Evolutionary conservation across 1,284 basidiomycete genomes (phyloP), one percentile per base, ranked within the genome.

Genomic region (Microbotryum intermedium): DNA sequence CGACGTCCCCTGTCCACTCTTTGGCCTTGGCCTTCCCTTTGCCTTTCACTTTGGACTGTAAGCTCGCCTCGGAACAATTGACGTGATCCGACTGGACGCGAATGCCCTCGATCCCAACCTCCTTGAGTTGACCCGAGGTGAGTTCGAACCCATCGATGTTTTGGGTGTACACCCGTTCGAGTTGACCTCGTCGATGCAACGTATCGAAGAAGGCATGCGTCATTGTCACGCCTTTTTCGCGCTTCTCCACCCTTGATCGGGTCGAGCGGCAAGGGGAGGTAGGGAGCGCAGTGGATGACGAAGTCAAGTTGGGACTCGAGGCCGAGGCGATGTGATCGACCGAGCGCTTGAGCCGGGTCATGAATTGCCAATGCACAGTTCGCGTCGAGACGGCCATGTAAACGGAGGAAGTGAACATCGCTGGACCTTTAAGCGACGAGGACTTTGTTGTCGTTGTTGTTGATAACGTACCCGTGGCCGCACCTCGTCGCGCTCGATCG

Each of bases 241-340:
- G 87, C 0, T 83, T 74, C 95, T 91, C 61, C 81, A 81, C 73
- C 94, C 92, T 5, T 90, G 34, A 4, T 39, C 34, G 34, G 18
- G 34, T 53, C 58, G 48, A 55, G 55, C 16, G 57, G 9, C 43
- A 23, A 39, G 44, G 42, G 6, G 30, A 11, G 18, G 55, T 11
- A 49, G 42, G 42, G 4, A 47, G 39, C 20, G 64, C 50, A 9
- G 59, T 25, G 20, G 54, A 18, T 2, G 55, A 44, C 8, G 56
- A 26, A 0, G 55, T 4, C 2, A 45, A 52, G 9, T 52, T n/a
- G 30, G 25, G 53, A 50, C 50, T 66, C 60, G 5, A 66, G 30
- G 20, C 64, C 64, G 16, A 23, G 30, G 16, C 54, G 49, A 16
- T 46, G 18, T 25, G 62, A 63, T 39, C 64, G 64, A 21, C 34